A percentile compares a stretch with the other conserved stretches of the same genome.
These are phyloP conservation scores for Citrus unshiu DNA, from an alignment of 345 rosid species.

Conservation along the genomic window DNA sequence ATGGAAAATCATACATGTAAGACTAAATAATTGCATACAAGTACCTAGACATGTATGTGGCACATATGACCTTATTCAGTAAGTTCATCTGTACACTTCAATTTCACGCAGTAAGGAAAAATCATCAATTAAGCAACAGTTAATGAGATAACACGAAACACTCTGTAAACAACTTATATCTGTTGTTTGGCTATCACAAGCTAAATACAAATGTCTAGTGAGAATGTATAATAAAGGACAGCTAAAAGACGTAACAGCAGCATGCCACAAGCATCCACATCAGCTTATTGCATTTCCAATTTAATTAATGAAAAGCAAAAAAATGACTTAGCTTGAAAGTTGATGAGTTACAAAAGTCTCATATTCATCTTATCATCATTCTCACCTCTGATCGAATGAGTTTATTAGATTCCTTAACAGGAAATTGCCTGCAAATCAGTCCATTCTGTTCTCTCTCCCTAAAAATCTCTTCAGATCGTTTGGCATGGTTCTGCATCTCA, in stretches of 20 bases:
- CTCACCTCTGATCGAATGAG: slow-evolving; percentile 85
- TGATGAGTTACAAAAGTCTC: background rate
- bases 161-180: background rate
- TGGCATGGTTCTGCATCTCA: slow-evolving; percentile 44
- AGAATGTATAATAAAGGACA: background rate
- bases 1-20: background rate
- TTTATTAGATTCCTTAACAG: slow-evolving; percentile 78
- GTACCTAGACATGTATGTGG: background rate
- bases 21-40: background rate
- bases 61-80: slow-evolving; percentile 1
- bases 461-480: slow-evolving; percentile 73
- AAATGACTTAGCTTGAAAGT: background rate
- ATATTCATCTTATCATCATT: background rate
- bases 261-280: background rate
- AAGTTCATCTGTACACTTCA: background rate
- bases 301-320: background rate
- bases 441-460: slow-evolving; percentile 65
- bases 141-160: background rate
- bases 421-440: slow-evolving; percentile 79
- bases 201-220: background rate
- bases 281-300: background rate
- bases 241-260: background rate
- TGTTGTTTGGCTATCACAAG: background rate
- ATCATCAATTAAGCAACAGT: background rate
- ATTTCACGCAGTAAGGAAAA: background rate